These are phyloP conservation scores for Aegilops speltoides DNA, from an alignment of 176 grass and related monocot genomes.

Conservation along the genomic window DNA sequence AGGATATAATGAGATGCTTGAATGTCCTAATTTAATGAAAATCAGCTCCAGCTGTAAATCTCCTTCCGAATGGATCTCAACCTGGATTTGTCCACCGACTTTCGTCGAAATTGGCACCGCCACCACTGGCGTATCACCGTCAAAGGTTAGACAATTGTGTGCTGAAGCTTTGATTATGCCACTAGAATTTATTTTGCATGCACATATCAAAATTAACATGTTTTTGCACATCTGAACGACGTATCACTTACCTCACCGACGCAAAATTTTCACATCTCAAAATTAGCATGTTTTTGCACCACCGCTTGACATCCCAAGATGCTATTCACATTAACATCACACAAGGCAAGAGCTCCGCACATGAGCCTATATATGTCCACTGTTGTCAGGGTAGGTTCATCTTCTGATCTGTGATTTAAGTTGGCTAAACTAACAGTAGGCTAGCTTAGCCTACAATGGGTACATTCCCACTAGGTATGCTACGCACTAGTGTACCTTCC, in stretches of 20 bases:
- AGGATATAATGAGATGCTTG: not conserved
- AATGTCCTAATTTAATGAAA: not conserved
- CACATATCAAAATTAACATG: too few relatives aligned
- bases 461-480: not conserved
- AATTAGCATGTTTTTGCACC: not conserved
- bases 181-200: too few relatives aligned
- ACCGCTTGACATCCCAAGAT: not conserved
- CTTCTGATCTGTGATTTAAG: not conserved
- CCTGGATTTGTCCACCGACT: not conserved
- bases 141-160: too few relatives aligned
- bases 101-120: not conserved
- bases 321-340: not conserved
- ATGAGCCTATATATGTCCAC: not conserved
- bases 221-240: too few relatives aligned
- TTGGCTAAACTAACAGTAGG: not conserved
- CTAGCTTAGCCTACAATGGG: not conserved
- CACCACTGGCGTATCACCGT: too few relatives aligned
- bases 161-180: too few relatives aligned
- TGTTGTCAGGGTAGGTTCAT: not conserved
- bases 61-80: not conserved
- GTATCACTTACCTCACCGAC: too few relatives aligned
- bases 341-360: not conserved
- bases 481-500: conserved; percentile 24
- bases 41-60: not conserved
- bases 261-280: not conserved